These are phyloP conservation scores for Talaromyces sp. DNA, from an alignment of 2,329 filamentous ascomycete genomes.

Conservation along the genomic window DNA sequence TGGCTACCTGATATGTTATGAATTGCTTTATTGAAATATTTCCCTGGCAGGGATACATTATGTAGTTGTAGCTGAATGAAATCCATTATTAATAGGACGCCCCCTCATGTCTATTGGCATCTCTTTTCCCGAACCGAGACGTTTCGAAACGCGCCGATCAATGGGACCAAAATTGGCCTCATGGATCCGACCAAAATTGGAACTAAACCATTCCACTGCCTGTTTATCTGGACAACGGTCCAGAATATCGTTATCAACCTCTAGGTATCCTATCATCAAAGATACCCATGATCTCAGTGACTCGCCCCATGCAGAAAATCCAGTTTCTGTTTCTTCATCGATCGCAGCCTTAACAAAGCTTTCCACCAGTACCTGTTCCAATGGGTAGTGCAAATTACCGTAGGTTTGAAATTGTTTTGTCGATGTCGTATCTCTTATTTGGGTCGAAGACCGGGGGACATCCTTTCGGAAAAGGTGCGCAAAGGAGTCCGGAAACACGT, in stretches of 20 bases:
- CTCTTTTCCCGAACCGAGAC: conserved; percentile 26
- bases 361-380: conserved; percentile 22
- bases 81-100: too few relatives aligned
- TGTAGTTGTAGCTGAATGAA: too few relatives aligned
- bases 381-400: conserved; percentile 22
- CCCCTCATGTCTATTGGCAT: conserved; percentile 14
- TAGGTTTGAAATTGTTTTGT: conserved; percentile 16
- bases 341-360: conserved; percentile 28
- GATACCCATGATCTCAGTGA: conserved; percentile 25
- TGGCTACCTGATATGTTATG: too few relatives aligned
- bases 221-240: conserved; percentile 27
- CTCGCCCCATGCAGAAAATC: conserved; percentile 23
- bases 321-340: conserved; percentile 22
- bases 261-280: conserved; percentile 28
- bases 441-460: neutral
- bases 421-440: neutral
- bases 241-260: conserved; percentile 19
- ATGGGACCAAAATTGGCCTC: conserved; percentile 23
- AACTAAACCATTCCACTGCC: conserved; percentile 28
- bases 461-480: conserved; percentile 14
- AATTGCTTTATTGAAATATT: too few relatives aligned
- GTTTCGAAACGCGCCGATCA: conserved; percentile 26
- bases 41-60: too few relatives aligned
- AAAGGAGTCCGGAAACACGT: conserved; percentile 22
- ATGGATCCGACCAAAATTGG: conserved; percentile 27